Conservation (phyloP, 345 rosid genomes). For the Mallotus nudiflorus region DNA sequence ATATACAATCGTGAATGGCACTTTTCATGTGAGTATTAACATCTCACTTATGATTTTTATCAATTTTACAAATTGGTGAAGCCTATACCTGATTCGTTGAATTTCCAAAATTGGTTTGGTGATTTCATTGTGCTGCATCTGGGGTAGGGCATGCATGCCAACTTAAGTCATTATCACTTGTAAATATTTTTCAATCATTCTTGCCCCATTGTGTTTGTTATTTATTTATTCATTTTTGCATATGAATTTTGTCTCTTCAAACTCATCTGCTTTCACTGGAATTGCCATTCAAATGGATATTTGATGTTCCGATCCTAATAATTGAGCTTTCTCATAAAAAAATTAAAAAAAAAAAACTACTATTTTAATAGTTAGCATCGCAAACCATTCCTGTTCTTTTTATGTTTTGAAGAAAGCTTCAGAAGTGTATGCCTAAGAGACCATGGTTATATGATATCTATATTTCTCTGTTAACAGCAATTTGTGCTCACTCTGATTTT, state of each 20-base stretch:
- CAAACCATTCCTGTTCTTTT: neutral
- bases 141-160: neutral
- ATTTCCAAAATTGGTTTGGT: neutral
- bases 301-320: neutral
- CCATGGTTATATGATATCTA: neutral
- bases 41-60: neutral
- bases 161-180: neutral
- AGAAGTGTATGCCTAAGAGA: neutral
- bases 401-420: neutral
- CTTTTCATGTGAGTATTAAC: conserved; percentile 70
- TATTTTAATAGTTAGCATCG: neutral
- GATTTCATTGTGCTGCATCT: neutral
- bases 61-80: neutral
- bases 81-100: neutral
- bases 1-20: conserved; percentile 83
- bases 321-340: neutral
- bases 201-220: neutral
- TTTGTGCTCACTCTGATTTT: neutral
- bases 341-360: no score
- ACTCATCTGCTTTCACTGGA: neutral
- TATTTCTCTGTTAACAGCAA: neutral
- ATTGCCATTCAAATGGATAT: neutral
- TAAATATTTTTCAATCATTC: neutral
- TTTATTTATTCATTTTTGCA: neutral
- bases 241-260: neutral